These are phyloP conservation scores for Russula ochroleuca DNA, from an alignment of 768 basidiomycete species.

Conservation along the genomic window DNA sequence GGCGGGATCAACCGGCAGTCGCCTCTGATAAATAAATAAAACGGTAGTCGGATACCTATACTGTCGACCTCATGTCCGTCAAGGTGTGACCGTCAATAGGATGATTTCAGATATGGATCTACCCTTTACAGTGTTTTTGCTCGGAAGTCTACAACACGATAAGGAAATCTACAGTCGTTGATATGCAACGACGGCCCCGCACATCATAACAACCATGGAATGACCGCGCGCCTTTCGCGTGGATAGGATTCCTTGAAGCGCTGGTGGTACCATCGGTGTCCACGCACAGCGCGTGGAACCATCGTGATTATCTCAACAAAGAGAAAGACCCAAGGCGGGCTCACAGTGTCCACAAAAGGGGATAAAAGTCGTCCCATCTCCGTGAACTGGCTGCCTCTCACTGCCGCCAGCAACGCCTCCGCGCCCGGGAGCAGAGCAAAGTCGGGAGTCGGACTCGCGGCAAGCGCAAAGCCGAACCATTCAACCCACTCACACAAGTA, in stretches of 20 bases:
- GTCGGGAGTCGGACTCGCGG: constrained; percentile 51
- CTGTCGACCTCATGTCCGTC: neutral
- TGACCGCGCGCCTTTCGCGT: constrained; percentile 62
- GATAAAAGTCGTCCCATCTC: constrained; percentile 27
- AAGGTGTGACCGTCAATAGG: neutral
- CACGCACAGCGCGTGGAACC: constrained; percentile 75
- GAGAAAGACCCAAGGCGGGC: constrained; percentile 81
- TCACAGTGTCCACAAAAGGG: constrained; percentile 37
- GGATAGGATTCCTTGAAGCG: constrained; percentile 75
- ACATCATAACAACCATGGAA: constrained; percentile 71
- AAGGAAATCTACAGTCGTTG: neutral
- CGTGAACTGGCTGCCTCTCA: neutral
- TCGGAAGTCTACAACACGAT: neutral
- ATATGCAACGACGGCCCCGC: neutral
- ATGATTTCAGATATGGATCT: neutral
- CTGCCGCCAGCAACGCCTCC: neutral
- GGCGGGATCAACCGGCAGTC: constrained; percentile 4
- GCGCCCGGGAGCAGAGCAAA: constrained; percentile 28
- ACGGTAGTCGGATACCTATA: neutral
- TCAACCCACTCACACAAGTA: constrained; percentile 96
- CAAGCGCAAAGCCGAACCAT: constrained; percentile 85
- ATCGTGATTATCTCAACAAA: constrained; percentile 67
- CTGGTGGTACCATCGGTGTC: constrained; percentile 80
- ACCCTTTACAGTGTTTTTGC: neutral
- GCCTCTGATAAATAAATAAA: constrained; percentile 6